Evolutionary conservation across 1,284 basidiomycete species (phyloP), one percentile per base, ranked within the genome.

Genomic region (Ganoderma multipileum): DNA sequence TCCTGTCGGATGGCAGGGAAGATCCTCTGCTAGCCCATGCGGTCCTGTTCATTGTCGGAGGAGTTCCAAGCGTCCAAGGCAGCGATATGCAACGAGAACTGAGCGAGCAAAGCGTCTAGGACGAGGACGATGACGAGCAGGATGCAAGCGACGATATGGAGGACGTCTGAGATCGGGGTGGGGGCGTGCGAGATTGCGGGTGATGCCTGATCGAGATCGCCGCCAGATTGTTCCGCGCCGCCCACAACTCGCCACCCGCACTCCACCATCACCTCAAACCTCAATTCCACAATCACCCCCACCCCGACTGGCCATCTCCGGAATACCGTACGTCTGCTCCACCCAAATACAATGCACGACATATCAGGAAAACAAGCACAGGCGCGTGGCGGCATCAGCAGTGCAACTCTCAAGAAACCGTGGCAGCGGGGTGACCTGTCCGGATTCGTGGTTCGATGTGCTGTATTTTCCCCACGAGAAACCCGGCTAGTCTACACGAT

Each of bases 1-100:
- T 73, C 30, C 78, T 69, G 67, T 79, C 78, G 3, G 78, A 79
- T 1, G 77, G 76, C 33, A 78, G 63, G 41, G 74, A 72, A 36
- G 75, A 76, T 7, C 58, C 65, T 18, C 69, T 73, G 63, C 70
- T 72, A 4, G 73, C 67, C 77, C 77, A 78, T 3, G 76, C 71
- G 7, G 75, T 77, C 52, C 64, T 71, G 55, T 72, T 63, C 74
- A 76, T 76, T 26, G 33, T 54, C n/a, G 3, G 54, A 18, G 55
- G 14, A 5, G 52, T 41, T 12, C 39, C 23, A 18, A 33, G 33
- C 26, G 26, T 14, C 11, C n/a, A 28, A 36, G 42, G 58, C 41
- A 62, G 60, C 30, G 8, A 12, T 38, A 36, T 36, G 33, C 18
- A n/a, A n/a, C 12, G 33, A n/a, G 20, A 5, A 7, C 9, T 38